Conservation (phyloP, 2,329 filamentous ascomycete species). For the Mariannaea elegans region DNA sequence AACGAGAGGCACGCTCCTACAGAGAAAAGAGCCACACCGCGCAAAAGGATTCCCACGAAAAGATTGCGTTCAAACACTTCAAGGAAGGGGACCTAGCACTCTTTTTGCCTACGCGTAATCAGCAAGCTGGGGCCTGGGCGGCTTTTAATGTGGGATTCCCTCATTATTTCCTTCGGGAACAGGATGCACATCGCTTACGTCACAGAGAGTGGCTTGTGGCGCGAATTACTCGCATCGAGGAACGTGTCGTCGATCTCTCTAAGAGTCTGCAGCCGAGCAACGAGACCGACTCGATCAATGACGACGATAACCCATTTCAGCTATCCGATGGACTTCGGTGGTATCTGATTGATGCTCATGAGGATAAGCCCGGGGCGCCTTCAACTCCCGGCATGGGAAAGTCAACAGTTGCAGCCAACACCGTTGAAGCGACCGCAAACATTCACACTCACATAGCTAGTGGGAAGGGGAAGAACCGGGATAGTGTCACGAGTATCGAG, state of each 20-base stretch:
- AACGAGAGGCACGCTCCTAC: slow-evolving; percentile 86
- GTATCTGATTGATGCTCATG: slow-evolving; percentile 93
- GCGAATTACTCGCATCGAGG: slow-evolving; percentile 88
- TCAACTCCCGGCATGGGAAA: slow-evolving; percentile 93
- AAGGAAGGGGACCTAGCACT: slow-evolving; percentile 95
- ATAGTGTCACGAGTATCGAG: slow-evolving; percentile 67
- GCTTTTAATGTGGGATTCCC: slow-evolving; percentile 98
- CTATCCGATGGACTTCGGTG: slow-evolving; percentile 93
- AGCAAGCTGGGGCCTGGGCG: slow-evolving; percentile 94
- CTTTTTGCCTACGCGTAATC: slow-evolving; percentile 93
- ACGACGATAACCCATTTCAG: slow-evolving; percentile 93
- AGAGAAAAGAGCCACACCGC: slow-evolving; percentile 84
- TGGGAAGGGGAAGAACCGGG: slow-evolving; percentile 55
- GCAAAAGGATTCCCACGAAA: slow-evolving; percentile 89
- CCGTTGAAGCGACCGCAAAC: slow-evolving; percentile 85
- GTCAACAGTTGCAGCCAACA: slow-evolving; percentile 87
- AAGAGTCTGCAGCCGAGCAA: slow-evolving; percentile 70
- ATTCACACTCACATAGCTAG: slow-evolving; percentile 61
- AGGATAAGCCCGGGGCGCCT: slow-evolving; percentile 91
- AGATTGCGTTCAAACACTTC: slow-evolving; percentile 95
- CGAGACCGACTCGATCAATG: slow-evolving; percentile 61
- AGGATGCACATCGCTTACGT: slow-evolving; percentile 85
- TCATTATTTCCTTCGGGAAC: slow-evolving; percentile 95
- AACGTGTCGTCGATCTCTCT: slow-evolving; percentile 91
- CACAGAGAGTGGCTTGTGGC: slow-evolving; percentile 96